Conservation (phyloP, 306 rosid species). For the Luffa aegyptiaca region DNA sequence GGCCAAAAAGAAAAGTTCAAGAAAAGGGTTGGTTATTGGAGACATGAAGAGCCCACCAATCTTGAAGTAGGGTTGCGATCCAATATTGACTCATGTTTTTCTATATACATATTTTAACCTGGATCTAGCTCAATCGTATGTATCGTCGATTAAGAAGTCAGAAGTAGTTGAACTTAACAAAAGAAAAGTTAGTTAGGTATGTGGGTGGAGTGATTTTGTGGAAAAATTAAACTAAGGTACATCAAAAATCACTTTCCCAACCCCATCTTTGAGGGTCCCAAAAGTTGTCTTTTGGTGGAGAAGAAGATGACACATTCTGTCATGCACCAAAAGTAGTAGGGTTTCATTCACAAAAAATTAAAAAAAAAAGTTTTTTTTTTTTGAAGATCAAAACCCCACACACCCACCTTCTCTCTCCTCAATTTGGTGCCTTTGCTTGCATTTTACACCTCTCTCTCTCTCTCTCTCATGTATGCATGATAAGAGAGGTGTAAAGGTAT, state of each 20-base stretch:
- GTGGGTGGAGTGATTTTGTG: neutral
- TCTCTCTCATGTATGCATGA: slow-evolving; percentile 28
- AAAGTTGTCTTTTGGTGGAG: slow-evolving; percentile 30
- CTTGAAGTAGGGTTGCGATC: neutral
- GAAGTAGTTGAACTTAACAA: no score
- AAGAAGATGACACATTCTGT: slow-evolving; percentile 29
- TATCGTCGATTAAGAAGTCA: no score
- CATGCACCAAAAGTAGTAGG: slow-evolving; percentile 66
- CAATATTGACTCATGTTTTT: neutral
- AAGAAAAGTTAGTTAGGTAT: no score
- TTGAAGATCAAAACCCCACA: neutral
- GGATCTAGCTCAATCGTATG: no score
- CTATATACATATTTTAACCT: no score
- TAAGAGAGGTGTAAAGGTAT: slow-evolving; percentile 60
- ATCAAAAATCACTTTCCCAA: slow-evolving; percentile 36
- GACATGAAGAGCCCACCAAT: neutral
- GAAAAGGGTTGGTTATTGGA: neutral
- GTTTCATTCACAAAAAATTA: slow-evolving; percentile 24
- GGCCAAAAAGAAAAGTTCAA: neutral
- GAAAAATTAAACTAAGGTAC: neutral
- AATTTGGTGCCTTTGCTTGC: slow-evolving; percentile 82
- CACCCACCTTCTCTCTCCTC: slow-evolving; percentile 23
- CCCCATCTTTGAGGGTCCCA: slow-evolving; percentile 51
- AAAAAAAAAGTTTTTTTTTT: no score
- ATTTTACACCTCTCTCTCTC: slow-evolving; percentile 45